Conservation (phyloP, 805 yeast species). For the Ogataea methylovora region DNA sequence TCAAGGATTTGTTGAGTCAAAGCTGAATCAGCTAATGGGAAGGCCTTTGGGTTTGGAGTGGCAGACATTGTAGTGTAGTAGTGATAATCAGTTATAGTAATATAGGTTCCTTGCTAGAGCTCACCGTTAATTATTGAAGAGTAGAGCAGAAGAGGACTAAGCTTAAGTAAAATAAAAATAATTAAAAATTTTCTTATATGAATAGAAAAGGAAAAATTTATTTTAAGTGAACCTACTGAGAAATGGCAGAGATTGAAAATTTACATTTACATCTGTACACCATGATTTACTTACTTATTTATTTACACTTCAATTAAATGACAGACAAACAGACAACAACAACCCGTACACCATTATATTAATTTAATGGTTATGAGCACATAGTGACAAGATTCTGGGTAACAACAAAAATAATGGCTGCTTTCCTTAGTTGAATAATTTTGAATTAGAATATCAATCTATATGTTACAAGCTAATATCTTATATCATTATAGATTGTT, state of each 20-base stretch:
- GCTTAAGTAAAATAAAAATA: not conserved
- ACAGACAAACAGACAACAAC: too few species aligned
- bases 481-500: too few species aligned
- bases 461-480: too few species aligned
- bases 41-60: constrained; percentile 95
- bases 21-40: constrained; percentile 96
- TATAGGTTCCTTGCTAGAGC: constrained; percentile 48
- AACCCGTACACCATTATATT: too few species aligned
- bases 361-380: too few species aligned
- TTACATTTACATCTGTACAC: too few species aligned
- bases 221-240: not conserved
- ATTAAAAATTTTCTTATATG: not conserved
- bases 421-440: too few species aligned
- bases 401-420: too few species aligned
- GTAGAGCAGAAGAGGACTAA: not conserved
- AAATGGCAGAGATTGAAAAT: not conserved
- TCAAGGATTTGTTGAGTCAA: constrained; percentile 95
- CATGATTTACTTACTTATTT: too few species aligned
- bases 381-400: too few species aligned
- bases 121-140: constrained; percentile 26
- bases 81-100: not conserved
- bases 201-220: not conserved
- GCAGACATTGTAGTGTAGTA: constrained; percentile 50
- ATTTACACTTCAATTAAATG: too few species aligned
- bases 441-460: too few species aligned